phyloP scores from a whole-genome alignment of 208 protist genomes.

The Trypanosoma lewisi region DNA sequence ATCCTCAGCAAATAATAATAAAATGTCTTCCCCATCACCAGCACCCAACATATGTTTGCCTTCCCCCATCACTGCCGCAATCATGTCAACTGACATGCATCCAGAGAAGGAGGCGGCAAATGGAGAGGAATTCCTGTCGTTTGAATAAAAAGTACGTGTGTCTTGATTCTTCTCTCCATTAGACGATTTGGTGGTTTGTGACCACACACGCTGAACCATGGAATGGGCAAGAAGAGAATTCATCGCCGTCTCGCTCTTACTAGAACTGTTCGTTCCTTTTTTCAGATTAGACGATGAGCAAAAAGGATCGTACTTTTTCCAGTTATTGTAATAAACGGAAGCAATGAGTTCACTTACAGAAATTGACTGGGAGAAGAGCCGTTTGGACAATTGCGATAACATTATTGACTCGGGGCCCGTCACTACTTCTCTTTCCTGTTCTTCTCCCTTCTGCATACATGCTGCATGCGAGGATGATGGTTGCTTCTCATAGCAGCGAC shows the following conservation, averaged over 20 bases:
- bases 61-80: background rate
- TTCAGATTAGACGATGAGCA: background rate
- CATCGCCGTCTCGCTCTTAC: background rate
- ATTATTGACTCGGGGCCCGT: background rate
- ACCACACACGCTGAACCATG: constrained; percentile 13
- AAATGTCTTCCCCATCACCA: background rate
- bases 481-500: background rate
- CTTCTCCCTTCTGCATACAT: background rate
- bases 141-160: background rate
- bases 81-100: background rate
- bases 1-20: constrained; percentile 3
- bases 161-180: background rate
- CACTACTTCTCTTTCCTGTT: background rate
- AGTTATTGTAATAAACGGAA: background rate
- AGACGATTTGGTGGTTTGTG: background rate
- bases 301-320: background rate
- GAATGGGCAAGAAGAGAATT: background rate
- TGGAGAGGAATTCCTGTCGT: background rate
- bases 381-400: background rate
- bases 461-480: background rate
- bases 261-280: background rate
- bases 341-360: constrained; percentile 15
- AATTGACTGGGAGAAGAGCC: constrained; percentile 11
- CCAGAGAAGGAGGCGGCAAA: background rate
- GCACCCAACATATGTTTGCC: background rate